These are phyloP conservation scores for Neospora caninum DNA, from an alignment of 169 alveolate genomes.

Conservation along the genomic window DNA sequence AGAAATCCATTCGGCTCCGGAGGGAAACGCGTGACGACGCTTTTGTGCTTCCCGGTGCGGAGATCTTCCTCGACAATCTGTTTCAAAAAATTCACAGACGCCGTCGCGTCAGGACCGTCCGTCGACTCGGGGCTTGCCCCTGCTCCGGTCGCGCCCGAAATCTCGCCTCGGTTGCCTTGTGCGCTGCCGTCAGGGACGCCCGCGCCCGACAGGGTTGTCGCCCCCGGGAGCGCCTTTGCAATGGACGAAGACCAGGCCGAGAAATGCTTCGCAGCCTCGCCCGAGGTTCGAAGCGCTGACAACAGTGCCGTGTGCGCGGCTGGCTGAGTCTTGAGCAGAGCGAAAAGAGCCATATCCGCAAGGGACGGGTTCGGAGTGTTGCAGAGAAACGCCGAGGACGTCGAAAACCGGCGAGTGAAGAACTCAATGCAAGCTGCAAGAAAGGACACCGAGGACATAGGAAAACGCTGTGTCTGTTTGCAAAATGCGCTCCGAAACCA, in stretches of 20 bases:
- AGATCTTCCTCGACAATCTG: slow-evolving; percentile 58
- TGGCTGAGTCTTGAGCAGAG: neutral
- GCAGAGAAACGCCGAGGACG: slow-evolving; percentile 11
- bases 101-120: slow-evolving; percentile 33
- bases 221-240: neutral
- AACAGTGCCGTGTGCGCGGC: neutral
- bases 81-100: slow-evolving; percentile 43
- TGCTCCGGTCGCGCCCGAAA: neutral
- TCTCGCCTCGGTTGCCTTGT: neutral
- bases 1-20: slow-evolving; percentile 99
- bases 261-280: neutral
- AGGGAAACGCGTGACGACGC: slow-evolving; percentile 94
- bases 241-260: neutral
- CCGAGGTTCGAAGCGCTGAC: neutral
- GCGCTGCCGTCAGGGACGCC: neutral
- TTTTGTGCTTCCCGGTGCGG: slow-evolving; percentile 53
- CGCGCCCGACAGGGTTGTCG: neutral
- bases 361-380: neutral
- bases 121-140: neutral
- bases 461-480: neutral
- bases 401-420: neutral
- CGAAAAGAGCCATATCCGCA: slow-evolving; percentile 10
- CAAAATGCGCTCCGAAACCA: too few relatives aligned
- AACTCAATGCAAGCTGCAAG: neutral
- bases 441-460: neutral